phyloP scores from a whole-genome alignment of 2,329 filamentous ascomycete species.

The Monilinia aucupariae region DNA sequence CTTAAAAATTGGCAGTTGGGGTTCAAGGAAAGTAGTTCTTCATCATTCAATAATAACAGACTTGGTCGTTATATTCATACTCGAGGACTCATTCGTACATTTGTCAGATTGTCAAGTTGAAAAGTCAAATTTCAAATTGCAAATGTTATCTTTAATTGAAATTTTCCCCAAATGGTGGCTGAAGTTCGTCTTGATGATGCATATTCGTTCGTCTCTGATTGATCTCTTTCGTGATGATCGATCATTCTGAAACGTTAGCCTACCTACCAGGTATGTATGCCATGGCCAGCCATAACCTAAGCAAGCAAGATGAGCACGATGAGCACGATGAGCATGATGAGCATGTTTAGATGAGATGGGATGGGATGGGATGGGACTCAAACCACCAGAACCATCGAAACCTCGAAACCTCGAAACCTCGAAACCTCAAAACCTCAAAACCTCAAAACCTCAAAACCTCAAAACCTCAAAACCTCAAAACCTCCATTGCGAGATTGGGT shows the following conservation, averaged over 20 bases:
- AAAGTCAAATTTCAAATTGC: not conserved
- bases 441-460: no score
- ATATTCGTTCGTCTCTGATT: not conserved
- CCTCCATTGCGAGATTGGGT: no score
- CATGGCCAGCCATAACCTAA: no score
- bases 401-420: no score
- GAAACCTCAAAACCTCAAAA: no score
- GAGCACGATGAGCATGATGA: not conserved
- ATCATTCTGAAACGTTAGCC: constrained; percentile 10
- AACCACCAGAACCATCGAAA: not conserved
- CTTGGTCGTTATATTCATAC: no score
- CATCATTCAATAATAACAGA: no score
- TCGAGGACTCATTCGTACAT: no score
- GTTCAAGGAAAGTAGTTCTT: no score
- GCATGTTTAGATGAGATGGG: not conserved
- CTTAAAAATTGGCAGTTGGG: not conserved
- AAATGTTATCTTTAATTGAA: not conserved
- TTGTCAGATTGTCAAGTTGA: no score
- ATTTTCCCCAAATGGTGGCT: not conserved
- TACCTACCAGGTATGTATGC: not conserved
- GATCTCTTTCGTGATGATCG: not conserved
- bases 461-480: no score
- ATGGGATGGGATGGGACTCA: not conserved
- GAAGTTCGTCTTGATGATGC: not conserved
- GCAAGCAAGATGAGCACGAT: not conserved